These are phyloP conservation scores for Mortierella polycephala DNA, from an alignment of 371 early-diverging fungal species.

Conservation along the genomic window DNA sequence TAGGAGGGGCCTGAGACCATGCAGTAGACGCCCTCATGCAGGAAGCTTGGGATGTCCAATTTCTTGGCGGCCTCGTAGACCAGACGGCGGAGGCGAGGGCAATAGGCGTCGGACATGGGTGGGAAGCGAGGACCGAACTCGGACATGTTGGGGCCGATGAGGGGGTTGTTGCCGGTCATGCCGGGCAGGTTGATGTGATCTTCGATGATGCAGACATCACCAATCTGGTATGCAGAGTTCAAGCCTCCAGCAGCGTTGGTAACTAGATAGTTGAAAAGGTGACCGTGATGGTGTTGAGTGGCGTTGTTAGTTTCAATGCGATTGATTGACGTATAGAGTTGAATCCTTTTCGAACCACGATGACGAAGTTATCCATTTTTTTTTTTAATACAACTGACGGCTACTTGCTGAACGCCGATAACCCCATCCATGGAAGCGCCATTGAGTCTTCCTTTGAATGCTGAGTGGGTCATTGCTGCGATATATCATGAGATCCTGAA, in stretches of 20 bases:
- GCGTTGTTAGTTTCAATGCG: background rate
- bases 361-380: too few relatives aligned
- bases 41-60: conserved; percentile 58
- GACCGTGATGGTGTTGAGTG: background rate
- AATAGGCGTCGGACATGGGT: conserved; percentile 90
- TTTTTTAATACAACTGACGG: too few relatives aligned
- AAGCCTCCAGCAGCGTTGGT: conserved; percentile 96
- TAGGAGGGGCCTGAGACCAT: conserved; percentile 92
- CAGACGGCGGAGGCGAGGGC: conserved; percentile 79
- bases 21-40: conserved; percentile 88
- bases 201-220: conserved; percentile 88
- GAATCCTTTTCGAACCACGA: too few relatives aligned
- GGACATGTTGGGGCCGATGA: conserved; percentile 87
- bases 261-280: conserved; percentile 54
- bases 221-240: conserved; percentile 82
- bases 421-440: too few relatives aligned
- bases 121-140: conserved; percentile 95
- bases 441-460: too few relatives aligned
- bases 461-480: too few relatives aligned
- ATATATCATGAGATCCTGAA: too few relatives aligned
- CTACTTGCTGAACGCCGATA: too few relatives aligned
- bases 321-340: too few relatives aligned
- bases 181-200: conserved; percentile 92
- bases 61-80: conserved; percentile 72
- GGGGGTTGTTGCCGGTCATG: conserved; percentile 82